Conservation (phyloP, 1,139 yeast genomes). For the Pichiaceae sp. region DNA sequence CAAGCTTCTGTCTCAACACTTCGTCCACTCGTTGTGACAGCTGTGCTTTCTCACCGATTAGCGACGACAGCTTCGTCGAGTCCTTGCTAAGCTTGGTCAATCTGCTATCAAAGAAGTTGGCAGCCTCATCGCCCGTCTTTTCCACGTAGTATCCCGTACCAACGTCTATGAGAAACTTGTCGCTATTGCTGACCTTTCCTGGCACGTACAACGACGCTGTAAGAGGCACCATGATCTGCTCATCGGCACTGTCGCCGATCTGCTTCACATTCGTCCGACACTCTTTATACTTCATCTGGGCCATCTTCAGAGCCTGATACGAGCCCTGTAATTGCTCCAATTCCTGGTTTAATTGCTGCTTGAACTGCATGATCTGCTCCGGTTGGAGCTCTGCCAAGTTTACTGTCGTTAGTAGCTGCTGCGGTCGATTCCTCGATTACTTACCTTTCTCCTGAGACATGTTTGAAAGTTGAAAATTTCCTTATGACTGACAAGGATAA, state of each 20-base stretch:
- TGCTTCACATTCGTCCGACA: slow-evolving; percentile 65
- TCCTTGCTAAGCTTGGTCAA: slow-evolving; percentile 67
- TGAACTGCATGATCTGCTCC: slow-evolving; percentile 78
- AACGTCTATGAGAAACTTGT: slow-evolving; percentile 79
- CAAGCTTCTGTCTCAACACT: slow-evolving; percentile 33
- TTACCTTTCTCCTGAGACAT: background rate
- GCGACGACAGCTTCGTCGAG: slow-evolving; percentile 62
- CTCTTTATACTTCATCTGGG: slow-evolving; percentile 74
- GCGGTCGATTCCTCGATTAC: background rate
- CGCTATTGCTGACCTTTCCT: slow-evolving; percentile 57
- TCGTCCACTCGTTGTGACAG: slow-evolving; percentile 43
- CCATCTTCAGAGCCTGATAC: slow-evolving; percentile 74
- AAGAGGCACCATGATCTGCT: slow-evolving; percentile 57
- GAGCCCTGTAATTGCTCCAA: slow-evolving; percentile 80
- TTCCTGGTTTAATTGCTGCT: slow-evolving; percentile 80
- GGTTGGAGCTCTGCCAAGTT: slow-evolving; percentile 69
- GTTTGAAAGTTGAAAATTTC: background rate
- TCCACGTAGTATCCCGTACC: slow-evolving; percentile 96
- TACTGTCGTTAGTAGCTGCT: slow-evolving; percentile 13
- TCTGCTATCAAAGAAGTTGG: slow-evolving; percentile 65
- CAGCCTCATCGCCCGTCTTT: slow-evolving; percentile 61
- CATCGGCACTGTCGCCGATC: slow-evolving; percentile 29
- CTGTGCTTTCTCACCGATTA: slow-evolving; percentile 59
- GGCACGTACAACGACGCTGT: slow-evolving; percentile 87
- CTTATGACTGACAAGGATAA: slow-evolving; percentile 2